Base-by-base conservation (phyloP, 345 rosid species). In the Crucihimalaya himalaica region DNA sequence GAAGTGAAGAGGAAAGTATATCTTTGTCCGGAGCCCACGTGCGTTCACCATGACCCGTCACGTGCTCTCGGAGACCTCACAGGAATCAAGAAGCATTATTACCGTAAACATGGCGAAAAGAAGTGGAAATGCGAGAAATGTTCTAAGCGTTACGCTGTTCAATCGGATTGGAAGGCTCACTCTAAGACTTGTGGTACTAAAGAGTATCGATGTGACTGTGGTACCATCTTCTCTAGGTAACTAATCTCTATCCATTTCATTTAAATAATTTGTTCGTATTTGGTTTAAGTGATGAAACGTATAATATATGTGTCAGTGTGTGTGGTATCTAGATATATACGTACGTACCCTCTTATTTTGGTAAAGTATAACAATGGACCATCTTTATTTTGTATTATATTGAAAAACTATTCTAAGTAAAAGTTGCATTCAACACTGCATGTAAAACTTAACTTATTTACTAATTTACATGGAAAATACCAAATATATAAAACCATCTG, bases 81-180 rank as follows among this genome's bases (percentile, higher is more conserved):
- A 20, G 97, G 94, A 29, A 83, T 90, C 64, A 90, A 90, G 59
- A 90, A 90, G 60, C 97, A 90, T 70, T 90, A 80, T 64, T 90
- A 83, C 7, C 81, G 97, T 28, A 90, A 90, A 76, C 97, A 90
- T 21, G 97, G 97, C 2, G 97, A 90, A 80, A 90, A 90, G 78
- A 90, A 88, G 72, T 90, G 92, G 95, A 88, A 90, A 84, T 90
- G 97, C 23, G 95, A 88, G 43, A 90, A 88, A 79, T 90, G 97
- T 65, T 84, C 94, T 0, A 90, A 90, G 81, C 66, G 85, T 19
- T 90, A 88, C 25, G 97, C 94, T 9, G 94, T 90, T 54, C 94
- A 90, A 63, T 90, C 97, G 1, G 97, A 90, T 70, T 90, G 94
- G 92, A 90, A 90, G 77, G 97, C 97, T 69, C 97, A 90, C 81